Percentiles rank a stretch among this genome's conserved stretches.
phyloP scores from a whole-genome alignment of 148 eudicot genomes.

The Chenopodium formosanum region DNA sequence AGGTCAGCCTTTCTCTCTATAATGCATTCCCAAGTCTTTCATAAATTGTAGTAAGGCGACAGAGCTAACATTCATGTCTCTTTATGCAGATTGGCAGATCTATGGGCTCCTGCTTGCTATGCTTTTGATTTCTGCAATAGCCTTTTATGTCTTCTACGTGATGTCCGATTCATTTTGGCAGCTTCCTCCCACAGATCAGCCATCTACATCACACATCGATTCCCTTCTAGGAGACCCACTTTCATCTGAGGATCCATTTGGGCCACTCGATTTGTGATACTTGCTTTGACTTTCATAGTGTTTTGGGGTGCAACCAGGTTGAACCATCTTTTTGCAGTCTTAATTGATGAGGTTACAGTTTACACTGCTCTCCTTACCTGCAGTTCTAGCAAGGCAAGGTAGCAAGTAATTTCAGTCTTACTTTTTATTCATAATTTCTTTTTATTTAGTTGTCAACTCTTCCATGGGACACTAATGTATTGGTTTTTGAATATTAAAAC shows the following conservation, averaged over 20 bases:
- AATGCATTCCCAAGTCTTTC: neutral
- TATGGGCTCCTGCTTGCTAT: conserved; percentile 63
- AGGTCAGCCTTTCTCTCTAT: conserved; percentile 44
- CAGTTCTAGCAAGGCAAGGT: conserved; percentile 7
- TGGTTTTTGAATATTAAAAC: neutral
- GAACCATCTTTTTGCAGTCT: neutral
- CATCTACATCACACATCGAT: conserved; percentile 35
- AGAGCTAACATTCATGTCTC: neutral
- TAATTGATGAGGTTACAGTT: neutral
- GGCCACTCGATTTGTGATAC: conserved; percentile 43
- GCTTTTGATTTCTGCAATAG: conserved; percentile 64
- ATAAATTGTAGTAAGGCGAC: neutral
- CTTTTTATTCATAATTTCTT: neutral
- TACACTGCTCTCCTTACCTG: neutral
- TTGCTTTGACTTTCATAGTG: neutral
- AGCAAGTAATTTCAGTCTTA: neutral
- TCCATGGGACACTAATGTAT: neutral
- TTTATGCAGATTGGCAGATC: conserved; percentile 88
- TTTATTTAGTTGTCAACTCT: neutral
- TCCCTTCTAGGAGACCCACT: conserved; percentile 42
- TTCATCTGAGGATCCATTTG: conserved; percentile 44
- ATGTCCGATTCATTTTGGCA: conserved; percentile 84
- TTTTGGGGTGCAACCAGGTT: neutral
- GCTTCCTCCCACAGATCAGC: conserved; percentile 41
- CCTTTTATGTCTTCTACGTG: conserved; percentile 63